These are phyloP conservation scores for Amanita jacksonii DNA, from an alignment of 768 basidiomycete species.

Conservation along the genomic window DNA sequence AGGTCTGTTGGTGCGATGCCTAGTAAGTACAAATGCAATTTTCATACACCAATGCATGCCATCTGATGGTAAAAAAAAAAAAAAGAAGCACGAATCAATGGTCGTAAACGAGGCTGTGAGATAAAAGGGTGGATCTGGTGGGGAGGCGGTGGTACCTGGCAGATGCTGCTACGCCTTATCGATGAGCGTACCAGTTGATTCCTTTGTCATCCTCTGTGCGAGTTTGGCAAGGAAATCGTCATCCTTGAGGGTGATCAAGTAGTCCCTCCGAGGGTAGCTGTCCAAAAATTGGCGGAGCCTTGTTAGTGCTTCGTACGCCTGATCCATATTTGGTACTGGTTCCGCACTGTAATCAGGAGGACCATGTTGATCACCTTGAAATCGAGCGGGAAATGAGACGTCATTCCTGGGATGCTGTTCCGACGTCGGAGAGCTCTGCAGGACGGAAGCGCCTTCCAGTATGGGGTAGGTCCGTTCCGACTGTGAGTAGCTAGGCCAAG, in stretches of 20 bases:
- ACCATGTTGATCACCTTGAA: background rate
- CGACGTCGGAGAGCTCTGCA: background rate
- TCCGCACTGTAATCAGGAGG: background rate
- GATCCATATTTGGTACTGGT: background rate
- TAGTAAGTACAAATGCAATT: slow-evolving; percentile 7
- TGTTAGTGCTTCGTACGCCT: slow-evolving; percentile 3
- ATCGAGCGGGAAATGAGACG: background rate
- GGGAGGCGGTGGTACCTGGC: background rate
- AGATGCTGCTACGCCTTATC: slow-evolving; percentile 3
- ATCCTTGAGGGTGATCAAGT: background rate
- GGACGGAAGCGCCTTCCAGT: background rate
- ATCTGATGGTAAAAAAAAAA: background rate
- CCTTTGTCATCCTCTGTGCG: slow-evolving; percentile 2
- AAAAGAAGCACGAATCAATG: too few relatives aligned
- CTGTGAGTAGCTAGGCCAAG: background rate
- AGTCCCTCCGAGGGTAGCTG: slow-evolving; percentile 5
- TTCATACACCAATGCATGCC: background rate
- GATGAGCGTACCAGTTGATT: slow-evolving; percentile 5
- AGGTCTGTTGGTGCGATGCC: background rate
- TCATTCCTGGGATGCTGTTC: background rate
- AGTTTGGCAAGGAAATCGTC: background rate
- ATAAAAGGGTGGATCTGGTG: background rate
- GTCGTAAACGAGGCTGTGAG: background rate
- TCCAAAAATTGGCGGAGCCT: slow-evolving; percentile 1
- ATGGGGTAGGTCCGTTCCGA: background rate